Conservation (phyloP, 2,329 filamentous ascomycete genomes). For the Penicillium griseofulvum region DNA sequence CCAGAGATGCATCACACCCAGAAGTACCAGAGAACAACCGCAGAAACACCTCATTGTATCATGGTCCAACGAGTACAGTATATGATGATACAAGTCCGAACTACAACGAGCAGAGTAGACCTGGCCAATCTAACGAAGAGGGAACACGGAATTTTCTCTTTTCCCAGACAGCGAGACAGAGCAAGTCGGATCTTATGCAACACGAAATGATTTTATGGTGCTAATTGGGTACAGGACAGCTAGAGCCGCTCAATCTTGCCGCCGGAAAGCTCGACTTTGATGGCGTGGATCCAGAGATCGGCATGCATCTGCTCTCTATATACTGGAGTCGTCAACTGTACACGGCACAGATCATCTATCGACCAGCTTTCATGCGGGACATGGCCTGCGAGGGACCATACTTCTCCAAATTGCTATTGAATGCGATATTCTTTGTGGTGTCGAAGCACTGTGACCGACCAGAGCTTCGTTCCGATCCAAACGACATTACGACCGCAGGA, state of each 20-base stretch:
- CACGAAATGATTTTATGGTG: neutral
- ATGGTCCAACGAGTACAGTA: constrained; percentile 25
- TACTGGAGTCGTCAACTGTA: constrained; percentile 57
- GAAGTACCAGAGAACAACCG: constrained; percentile 20
- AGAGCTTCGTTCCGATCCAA: constrained; percentile 47
- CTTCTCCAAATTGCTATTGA: constrained; percentile 53
- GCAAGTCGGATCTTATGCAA: constrained; percentile 13
- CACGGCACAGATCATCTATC: constrained; percentile 50
- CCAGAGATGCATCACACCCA: constrained; percentile 16
- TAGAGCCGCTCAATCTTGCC: constrained; percentile 50
- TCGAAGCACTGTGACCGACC: constrained; percentile 49
- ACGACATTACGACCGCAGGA: constrained; percentile 50
- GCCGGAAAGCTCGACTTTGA: constrained; percentile 55
- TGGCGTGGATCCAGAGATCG: constrained; percentile 53
- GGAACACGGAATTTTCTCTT: constrained; percentile 24
- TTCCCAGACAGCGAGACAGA: constrained; percentile 25
- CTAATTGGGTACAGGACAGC: constrained; percentile 38
- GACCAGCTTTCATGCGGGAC: constrained; percentile 53
- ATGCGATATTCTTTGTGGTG: constrained; percentile 50
- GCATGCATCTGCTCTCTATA: constrained; percentile 52
- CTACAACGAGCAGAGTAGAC: constrained; percentile 1
- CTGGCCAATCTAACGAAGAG: constrained; percentile 12
- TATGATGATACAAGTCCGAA: constrained; percentile 22
- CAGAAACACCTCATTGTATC: constrained; percentile 19
- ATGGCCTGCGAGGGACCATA: constrained; percentile 52